Conservation (phyloP, 768 basidiomycete species). For the Neoboletus subvelutipes region DNA sequence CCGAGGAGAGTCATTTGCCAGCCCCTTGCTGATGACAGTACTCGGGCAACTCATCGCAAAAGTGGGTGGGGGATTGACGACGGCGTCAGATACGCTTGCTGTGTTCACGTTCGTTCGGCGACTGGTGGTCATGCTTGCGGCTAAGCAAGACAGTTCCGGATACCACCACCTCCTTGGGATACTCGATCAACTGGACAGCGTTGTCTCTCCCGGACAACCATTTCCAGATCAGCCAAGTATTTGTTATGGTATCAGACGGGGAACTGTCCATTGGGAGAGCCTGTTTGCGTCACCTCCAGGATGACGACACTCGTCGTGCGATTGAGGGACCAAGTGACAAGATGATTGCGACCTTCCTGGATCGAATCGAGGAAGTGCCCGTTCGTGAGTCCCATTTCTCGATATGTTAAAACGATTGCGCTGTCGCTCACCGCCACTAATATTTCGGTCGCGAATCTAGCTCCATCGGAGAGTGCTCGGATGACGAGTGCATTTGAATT, state of each 20-base stretch:
- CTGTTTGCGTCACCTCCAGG: constrained; percentile 34
- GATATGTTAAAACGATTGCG: background rate
- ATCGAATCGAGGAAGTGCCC: constrained; percentile 40
- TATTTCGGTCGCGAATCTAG: constrained; percentile 30
- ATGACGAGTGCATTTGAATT: constrained; percentile 50
- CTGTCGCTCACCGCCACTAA: background rate
- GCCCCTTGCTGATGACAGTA: constrained; percentile 77
- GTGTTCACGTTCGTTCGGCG: constrained; percentile 64
- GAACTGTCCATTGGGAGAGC: constrained; percentile 44
- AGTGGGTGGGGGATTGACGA: constrained; percentile 50
- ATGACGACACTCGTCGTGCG: constrained; percentile 1
- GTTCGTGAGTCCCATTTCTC: constrained; percentile 42
- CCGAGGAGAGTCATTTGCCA: constrained; percentile 45
- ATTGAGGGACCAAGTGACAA: background rate
- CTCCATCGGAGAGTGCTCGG: constrained; percentile 35
- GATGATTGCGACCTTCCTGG: constrained; percentile 44
- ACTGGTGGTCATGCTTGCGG: constrained; percentile 55
- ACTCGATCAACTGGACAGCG: constrained; percentile 37
- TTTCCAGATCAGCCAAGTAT: constrained; percentile 37
- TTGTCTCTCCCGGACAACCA: constrained; percentile 33
- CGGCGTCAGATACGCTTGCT: constrained; percentile 61
- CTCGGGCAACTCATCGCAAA: constrained; percentile 78
- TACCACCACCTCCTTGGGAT: constrained; percentile 35
- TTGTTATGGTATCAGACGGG: constrained; percentile 40
- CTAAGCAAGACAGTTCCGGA: constrained; percentile 48